phyloP scores from a whole-genome alignment of 2,329 filamentous ascomycete species.

The Escovopsis weberi region DNA sequence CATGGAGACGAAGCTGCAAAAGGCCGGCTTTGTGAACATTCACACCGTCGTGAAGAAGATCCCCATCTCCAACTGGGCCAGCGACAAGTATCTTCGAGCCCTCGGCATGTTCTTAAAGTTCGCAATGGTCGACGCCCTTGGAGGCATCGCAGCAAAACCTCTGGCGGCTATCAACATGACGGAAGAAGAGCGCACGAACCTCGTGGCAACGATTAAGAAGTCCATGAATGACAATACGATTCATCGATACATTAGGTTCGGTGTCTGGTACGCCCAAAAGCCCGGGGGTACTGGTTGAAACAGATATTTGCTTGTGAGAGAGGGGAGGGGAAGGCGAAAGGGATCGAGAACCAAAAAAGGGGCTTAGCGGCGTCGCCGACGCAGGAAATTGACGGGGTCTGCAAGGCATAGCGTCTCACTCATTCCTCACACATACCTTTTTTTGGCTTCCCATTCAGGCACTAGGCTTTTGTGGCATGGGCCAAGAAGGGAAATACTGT shows the following conservation, averaged over 20 bases:
- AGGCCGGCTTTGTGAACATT: conserved; percentile 30
- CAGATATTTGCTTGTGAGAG: neutral
- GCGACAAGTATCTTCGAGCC: conserved; percentile 24
- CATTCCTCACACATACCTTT: no score
- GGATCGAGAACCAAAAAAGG: neutral
- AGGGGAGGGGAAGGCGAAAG: neutral
- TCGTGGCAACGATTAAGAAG: conserved; percentile 17
- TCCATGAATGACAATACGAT: conserved; percentile 20
- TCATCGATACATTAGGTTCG: conserved; percentile 29
- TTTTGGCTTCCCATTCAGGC: no score
- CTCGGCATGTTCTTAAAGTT: conserved; percentile 31
- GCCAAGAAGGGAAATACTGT: no score
- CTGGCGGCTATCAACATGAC: conserved; percentile 23
- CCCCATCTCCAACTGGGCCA: conserved; percentile 31
- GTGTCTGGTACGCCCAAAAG: conserved; percentile 31
- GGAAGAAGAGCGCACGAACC: conserved; percentile 18
- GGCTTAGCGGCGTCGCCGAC: no score
- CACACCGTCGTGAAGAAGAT: conserved; percentile 27
- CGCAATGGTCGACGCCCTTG: conserved; percentile 26
- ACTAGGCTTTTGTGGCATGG: no score
- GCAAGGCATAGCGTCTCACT: no score
- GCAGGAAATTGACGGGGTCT: no score
- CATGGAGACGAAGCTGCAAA: conserved; percentile 21
- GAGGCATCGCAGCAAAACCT: conserved; percentile 27
- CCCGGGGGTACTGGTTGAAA: neutral